Percentiles rank a stretch among this genome's conserved stretches.
phyloP scores from a whole-genome alignment of 305 asterid genomes.

The Solanum hybrid region DNA sequence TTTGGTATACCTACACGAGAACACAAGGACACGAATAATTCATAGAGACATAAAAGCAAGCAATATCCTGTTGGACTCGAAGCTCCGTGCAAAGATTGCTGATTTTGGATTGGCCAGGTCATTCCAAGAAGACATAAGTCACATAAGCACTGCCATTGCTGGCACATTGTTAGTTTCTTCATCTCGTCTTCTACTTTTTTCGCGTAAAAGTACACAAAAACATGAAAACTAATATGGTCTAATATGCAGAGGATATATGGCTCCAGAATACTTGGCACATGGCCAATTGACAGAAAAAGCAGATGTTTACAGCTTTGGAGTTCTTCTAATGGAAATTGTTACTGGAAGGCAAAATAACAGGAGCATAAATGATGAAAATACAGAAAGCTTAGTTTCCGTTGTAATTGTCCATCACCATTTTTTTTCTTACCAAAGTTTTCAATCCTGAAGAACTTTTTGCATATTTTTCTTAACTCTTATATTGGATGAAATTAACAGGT shows the following conservation, averaged over 20 bases:
- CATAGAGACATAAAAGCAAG: constrained; percentile 72
- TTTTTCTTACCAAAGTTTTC: background rate
- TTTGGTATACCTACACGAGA: constrained; percentile 77
- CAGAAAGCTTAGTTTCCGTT: constrained; percentile 47
- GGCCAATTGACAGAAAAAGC: constrained; percentile 69
- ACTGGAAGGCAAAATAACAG: constrained; percentile 64
- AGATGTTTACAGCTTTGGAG: constrained; percentile 85
- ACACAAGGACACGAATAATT: constrained; percentile 27
- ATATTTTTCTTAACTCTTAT: background rate
- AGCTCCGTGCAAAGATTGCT: constrained; percentile 62
- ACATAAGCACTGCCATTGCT: constrained; percentile 83
- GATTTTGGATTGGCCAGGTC: constrained; percentile 92
- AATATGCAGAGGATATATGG: constrained; percentile 53
- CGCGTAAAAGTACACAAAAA: background rate
- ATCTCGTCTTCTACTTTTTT: background rate
- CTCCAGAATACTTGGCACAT: no score
- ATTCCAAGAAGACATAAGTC: constrained; percentile 75
- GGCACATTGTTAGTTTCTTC: constrained; percentile 71
- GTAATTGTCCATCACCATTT: constrained; percentile 31
- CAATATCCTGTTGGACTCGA: constrained; percentile 64
- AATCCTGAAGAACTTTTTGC: background rate
- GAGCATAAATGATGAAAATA: constrained; percentile 46
- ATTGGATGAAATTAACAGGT: constrained; percentile 26
- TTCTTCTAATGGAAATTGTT: constrained; percentile 70
- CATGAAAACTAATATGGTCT: background rate